Percentiles rank a stretch among this genome's conserved stretches.
These are phyloP conservation scores for Phyllosticta paracitricarpa DNA, from an alignment of 2,329 filamentous ascomycete species.

Conservation along the genomic window DNA sequence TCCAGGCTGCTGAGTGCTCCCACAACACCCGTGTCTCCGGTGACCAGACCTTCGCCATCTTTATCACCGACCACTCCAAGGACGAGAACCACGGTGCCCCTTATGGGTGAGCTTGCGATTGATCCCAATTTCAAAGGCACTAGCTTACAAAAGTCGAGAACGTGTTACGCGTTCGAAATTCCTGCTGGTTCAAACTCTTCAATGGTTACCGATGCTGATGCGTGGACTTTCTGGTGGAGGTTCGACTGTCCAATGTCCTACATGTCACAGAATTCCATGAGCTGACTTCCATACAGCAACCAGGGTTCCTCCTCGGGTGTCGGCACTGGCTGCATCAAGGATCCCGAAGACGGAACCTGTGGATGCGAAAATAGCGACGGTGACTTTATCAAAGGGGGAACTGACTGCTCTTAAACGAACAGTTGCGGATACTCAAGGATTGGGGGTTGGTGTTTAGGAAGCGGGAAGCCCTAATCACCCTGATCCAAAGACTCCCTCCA, in stretches of 20 bases:
- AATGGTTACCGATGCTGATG: not conserved
- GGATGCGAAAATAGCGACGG: slow-evolving; percentile 7
- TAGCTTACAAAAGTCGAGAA: slow-evolving; percentile 13
- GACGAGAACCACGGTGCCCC: slow-evolving; percentile 34
- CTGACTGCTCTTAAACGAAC: not conserved
- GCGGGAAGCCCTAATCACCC: no score
- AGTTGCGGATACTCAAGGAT: not conserved
- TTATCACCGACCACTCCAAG: slow-evolving; percentile 37
- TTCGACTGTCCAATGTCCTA: no score
- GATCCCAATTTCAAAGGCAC: not conserved
- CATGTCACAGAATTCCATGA: no score
- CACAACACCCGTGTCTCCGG: slow-evolving; percentile 30
- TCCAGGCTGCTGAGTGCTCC: slow-evolving; percentile 35
- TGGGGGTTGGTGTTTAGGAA: not conserved
- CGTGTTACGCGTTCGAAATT: slow-evolving; percentile 18
- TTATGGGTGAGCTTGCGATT: slow-evolving; percentile 25
- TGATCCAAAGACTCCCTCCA: no score
- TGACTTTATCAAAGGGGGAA: not conserved
- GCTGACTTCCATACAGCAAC: not conserved
- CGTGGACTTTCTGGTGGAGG: slow-evolving; percentile 9
- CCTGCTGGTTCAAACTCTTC: not conserved
- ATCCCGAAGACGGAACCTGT: slow-evolving; percentile 11
- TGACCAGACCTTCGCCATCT: slow-evolving; percentile 32
- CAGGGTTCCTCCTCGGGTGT: slow-evolving; percentile 16
- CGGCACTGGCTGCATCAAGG: slow-evolving; percentile 21